Conservation (phyloP, 108 stramenopile species). For the Epithemia pelagica region DNA sequence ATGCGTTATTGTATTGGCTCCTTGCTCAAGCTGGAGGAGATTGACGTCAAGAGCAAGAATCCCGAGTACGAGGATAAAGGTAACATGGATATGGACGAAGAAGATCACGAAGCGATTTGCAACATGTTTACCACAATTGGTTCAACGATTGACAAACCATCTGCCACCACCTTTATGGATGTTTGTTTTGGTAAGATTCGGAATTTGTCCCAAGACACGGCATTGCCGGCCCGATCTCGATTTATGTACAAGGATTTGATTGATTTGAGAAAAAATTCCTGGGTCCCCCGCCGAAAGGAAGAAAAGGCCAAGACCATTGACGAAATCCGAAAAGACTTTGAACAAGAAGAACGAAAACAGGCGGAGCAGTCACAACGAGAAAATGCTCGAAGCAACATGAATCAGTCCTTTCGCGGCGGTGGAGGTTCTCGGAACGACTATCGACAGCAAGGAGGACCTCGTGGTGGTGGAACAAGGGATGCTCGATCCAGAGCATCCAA, state of each 20-base stretch:
- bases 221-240: constrained; percentile 64
- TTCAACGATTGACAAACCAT: constrained; percentile 58
- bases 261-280: constrained; percentile 80
- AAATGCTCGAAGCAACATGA: constrained; percentile 9
- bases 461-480: constrained; percentile 14
- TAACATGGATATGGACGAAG: constrained; percentile 72
- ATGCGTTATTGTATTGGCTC: constrained; percentile 84
- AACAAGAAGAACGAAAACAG: constrained; percentile 62
- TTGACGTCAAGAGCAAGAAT: constrained; percentile 32
- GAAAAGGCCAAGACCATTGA: constrained; percentile 92
- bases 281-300: constrained; percentile 85
- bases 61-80: constrained; percentile 38
- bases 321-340: constrained; percentile 82
- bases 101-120: constrained; percentile 88
- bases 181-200: constrained; percentile 68
- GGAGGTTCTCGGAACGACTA: constrained; percentile 18
- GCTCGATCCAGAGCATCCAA: constrained; percentile 13
- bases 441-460: constrained; percentile 8
- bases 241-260: constrained; percentile 96
- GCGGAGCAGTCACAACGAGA: constrained; percentile 52
- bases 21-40: constrained; percentile 74
- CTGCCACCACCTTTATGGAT: constrained; percentile 48
- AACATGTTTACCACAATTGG: constrained; percentile 82
- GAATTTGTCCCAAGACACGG: constrained; percentile 43
- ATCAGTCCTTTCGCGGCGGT: constrained; percentile 18